These are phyloP conservation scores for Malassezia obtusa DNA, from an alignment of 1,284 basidiomycete genomes.

Conservation along the genomic window DNA sequence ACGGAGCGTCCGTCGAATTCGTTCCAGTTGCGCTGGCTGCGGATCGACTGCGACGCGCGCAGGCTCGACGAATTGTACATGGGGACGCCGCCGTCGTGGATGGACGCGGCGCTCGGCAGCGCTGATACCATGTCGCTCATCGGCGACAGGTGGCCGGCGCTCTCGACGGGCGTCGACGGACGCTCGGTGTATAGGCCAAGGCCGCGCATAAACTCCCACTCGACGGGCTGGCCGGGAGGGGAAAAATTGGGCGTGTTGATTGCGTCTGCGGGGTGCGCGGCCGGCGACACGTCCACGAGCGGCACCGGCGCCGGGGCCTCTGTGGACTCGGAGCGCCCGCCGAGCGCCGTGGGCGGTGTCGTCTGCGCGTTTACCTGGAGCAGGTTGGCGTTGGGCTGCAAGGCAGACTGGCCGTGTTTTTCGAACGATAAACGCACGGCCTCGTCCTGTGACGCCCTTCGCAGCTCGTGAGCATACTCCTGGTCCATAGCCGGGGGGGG, in stretches of 20 bases:
- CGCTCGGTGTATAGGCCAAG: neutral
- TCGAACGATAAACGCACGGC: too few relatives aligned
- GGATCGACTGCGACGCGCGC: slow-evolving; percentile 25
- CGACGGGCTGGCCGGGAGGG: neutral
- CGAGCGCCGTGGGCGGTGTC: too few relatives aligned
- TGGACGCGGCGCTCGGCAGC: neutral
- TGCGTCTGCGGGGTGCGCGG: neutral
- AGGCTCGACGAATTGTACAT: neutral
- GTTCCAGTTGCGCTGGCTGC: slow-evolving; percentile 38
- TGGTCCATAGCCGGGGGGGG: neutral
- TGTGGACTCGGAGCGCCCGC: too few relatives aligned
- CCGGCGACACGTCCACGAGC: neutral
- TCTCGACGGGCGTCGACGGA: neutral
- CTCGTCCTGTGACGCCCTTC: too few relatives aligned
- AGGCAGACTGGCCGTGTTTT: too few relatives aligned
- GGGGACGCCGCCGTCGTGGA: neutral
- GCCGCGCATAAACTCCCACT: neutral
- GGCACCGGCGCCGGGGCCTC: neutral
- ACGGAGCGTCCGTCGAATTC: slow-evolving; percentile 42
- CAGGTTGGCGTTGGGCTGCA: too few relatives aligned
- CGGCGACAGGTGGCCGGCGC: neutral
- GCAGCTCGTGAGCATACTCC: neutral
- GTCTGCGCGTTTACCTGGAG: too few relatives aligned
- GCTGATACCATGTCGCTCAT: neutral
- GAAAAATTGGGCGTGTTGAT: neutral